Evolutionary conservation across 2,329 filamentous ascomycete species (phyloP), one percentile per base, ranked within the genome.

Genomic region (Penicillium italicum): DNA sequence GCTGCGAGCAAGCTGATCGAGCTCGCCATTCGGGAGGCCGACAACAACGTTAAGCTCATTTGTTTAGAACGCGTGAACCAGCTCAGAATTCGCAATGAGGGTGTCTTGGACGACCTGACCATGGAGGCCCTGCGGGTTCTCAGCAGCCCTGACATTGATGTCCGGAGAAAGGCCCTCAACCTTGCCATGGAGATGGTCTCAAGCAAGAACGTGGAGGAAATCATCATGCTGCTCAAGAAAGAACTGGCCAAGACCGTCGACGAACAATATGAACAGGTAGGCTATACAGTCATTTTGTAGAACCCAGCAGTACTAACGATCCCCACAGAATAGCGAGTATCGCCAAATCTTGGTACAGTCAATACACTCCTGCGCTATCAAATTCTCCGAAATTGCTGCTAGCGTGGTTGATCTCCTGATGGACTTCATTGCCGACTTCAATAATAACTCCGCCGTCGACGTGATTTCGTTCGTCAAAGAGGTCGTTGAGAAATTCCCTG

Each of bases 401-500:
- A 97, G 91, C 70, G 94, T 99, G 16, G 94, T 99, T 52, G 94
- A 94, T 62, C 84, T 97, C 42, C 83, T 99, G 51, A 99, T 99
- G 94, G 94, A 99, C 75, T 97, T 97, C 72, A 97, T 99, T 69
- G 91, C 90, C 49, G 94, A 99, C 74, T 97, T 97, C 74, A 97
- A 96, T 80, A 97, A 96, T 70, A 89, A 90, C 42, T 96, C 93
- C 1, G 94, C 94, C 1, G 90, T 99, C 30, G 94, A 99, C 74
- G 93, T 99, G 51, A 97, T 99, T 70, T 92, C 91, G 53, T 99
- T 99, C 70, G 92, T 99, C 61, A 99, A 99, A 77, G 94, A 99
- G 73, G 94, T 99, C 4, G 93, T 97, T 7, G 94, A 99, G 77
- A 96, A 96, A 70, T 99, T 97, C 79, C 94, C 94, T 8, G 86